These are phyloP conservation scores for Skeletonema tropicum DNA, from an alignment of 108 stramenopile genomes.

Conservation along the genomic window DNA sequence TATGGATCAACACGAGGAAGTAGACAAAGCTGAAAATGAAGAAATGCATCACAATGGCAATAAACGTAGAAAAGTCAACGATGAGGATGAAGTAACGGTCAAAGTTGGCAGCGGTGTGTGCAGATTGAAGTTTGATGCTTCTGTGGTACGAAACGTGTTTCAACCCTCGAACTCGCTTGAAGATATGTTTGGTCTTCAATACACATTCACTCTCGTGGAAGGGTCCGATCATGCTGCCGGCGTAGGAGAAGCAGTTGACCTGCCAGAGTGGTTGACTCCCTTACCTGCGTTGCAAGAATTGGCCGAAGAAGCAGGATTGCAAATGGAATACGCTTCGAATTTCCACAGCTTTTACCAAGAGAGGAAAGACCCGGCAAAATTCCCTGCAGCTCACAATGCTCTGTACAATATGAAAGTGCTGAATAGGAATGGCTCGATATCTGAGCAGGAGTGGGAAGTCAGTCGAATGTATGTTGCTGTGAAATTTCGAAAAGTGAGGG, in stretches of 20 bases:
- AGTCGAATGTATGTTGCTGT: conserved; percentile 84
- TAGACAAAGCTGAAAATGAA: conserved; percentile 41
- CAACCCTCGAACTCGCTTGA: conserved; percentile 43
- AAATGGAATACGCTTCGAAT: conserved; percentile 77
- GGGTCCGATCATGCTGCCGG: conserved; percentile 80
- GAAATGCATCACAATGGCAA: conserved; percentile 39
- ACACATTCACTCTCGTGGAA: conserved; percentile 87
- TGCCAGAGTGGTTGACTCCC: conserved; percentile 90
- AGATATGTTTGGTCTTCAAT: conserved; percentile 85
- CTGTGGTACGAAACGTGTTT: conserved; percentile 65
- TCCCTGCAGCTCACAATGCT: conserved; percentile 65
- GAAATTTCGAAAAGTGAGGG: conserved; percentile 88
- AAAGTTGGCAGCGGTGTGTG: conserved; percentile 74
- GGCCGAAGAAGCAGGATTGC: conserved; percentile 75
- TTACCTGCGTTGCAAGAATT: conserved; percentile 66
- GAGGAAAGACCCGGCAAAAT: conserved; percentile 58
- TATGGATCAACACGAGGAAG: conserved; percentile 34
- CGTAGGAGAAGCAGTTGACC: conserved; percentile 84
- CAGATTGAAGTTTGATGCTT: conserved; percentile 68
- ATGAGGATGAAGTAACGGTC: conserved; percentile 39
- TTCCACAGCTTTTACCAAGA: conserved; percentile 85
- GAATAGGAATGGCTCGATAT: conserved; percentile 76
- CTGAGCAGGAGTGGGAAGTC: conserved; percentile 86
- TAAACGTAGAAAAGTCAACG: conserved; percentile 35
- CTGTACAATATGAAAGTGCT: conserved; percentile 90